Evolutionary conservation across 1,284 basidiomycete genomes (phyloP), one percentile per base, ranked within the genome.

Genomic region (Mixia osmundae): DNA sequence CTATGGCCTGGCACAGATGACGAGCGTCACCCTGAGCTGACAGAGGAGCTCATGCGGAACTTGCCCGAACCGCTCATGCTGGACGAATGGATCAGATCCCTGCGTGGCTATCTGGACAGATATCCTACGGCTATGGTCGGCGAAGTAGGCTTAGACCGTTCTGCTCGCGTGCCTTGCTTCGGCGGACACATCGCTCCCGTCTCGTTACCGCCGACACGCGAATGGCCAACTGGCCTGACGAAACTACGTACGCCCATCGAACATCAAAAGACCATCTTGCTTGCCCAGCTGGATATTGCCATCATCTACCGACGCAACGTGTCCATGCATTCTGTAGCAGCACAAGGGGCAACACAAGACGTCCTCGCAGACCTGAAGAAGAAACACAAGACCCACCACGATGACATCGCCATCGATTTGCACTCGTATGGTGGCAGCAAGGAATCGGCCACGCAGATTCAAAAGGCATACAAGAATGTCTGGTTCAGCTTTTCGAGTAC

Each of bases 61-160:
- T 36, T 48, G 15, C 75, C 76, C 1, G 62, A 70, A 2, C 77
- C 77, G 0, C 59, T 61, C 3, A 50, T 63, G 2, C 60, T 80
- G 12, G 48, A 52, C 2, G 54, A 64, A 20, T 49, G 76, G 28
- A 50, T 79, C 3, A 35, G 49, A 11, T 61, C 66, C 16, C 51
- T 83, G 25, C 66, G 68, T 37, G 44, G 46, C 16, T 64, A 70
- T 48, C 60, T 83, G 9, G 40, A 48, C n/a, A 51, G 52, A 1
- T 69, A 71, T 48, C 69, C 75, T 1, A 51, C 56, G 19, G 71
- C 76, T 14, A 71, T 82, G 66, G 57, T 83, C 4, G 78, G 78
- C 28, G 79, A 83, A 59, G 71, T 83, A 6, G 78, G 78, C 3
- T 54, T 83, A 30, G 78, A 83, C 54, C 68, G 72, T 27, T 61